phyloP scores from a whole-genome alignment of 805 yeast species.

The Barnettozyma californica region DNA sequence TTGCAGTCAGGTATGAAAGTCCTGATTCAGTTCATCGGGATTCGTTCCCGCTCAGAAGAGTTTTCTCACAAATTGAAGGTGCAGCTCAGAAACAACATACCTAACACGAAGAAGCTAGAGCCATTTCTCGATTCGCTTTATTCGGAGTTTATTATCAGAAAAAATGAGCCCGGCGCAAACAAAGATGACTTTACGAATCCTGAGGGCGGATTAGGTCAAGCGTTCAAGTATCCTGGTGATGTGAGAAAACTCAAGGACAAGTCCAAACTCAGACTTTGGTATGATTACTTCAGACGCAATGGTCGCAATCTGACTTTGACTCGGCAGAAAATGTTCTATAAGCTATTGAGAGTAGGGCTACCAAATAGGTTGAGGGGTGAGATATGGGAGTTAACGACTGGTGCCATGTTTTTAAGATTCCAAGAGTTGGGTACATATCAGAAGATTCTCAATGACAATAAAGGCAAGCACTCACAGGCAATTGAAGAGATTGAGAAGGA shows the following conservation, averaged over 20 bases:
- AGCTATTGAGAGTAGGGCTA: slow-evolving; percentile 81
- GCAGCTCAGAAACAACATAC: slow-evolving; percentile 56
- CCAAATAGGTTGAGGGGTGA: slow-evolving; percentile 96
- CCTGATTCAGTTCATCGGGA: slow-evolving; percentile 70
- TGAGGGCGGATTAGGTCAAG: slow-evolving; percentile 80
- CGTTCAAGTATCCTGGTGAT: slow-evolving; percentile 87
- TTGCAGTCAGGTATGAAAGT: slow-evolving; percentile 62
- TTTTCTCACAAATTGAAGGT: slow-evolving; percentile 68
- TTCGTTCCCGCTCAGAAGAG: slow-evolving; percentile 71
- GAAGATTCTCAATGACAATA: slow-evolving; percentile 52
- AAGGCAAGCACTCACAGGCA: slow-evolving; percentile 67
- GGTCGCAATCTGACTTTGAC: slow-evolving; percentile 81
- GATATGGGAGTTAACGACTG: slow-evolving; percentile 89
- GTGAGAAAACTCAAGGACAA: slow-evolving; percentile 71
- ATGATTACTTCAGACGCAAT: slow-evolving; percentile 75
- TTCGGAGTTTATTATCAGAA: slow-evolving; percentile 77
- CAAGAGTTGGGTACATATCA: slow-evolving; percentile 57
- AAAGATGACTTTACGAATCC: slow-evolving; percentile 48
- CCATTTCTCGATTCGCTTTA: slow-evolving; percentile 68
- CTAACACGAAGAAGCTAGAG: slow-evolving; percentile 54
- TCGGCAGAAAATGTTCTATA: slow-evolving; percentile 71
- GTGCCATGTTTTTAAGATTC: slow-evolving; percentile 72
- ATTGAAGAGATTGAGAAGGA: slow-evolving; percentile 97
- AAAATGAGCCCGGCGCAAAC: slow-evolving; percentile 30
- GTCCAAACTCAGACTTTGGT: slow-evolving; percentile 88